phyloP scores from a whole-genome alignment of 73 alveolate species.

The Stentor coeruleus region DNA sequence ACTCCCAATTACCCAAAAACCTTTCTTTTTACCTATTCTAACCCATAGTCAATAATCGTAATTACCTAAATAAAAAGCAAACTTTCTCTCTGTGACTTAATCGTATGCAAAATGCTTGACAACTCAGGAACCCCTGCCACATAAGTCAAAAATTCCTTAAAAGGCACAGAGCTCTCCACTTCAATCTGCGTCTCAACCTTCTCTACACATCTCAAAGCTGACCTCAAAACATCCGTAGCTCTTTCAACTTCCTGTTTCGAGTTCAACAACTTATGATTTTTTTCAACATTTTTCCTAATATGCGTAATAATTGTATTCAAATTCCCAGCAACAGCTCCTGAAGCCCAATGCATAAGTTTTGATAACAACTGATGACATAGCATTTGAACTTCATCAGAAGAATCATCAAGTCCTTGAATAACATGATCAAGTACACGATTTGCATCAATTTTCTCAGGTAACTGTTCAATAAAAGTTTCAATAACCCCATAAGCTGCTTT shows the following conservation, averaged over 20 bases:
- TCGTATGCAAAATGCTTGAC: background rate
- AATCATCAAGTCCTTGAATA: slow-evolving; percentile 57
- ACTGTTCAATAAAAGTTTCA: slow-evolving; percentile 55
- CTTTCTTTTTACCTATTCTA: too few species aligned
- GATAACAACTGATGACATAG: slow-evolving; percentile 48
- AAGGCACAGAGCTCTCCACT: background rate
- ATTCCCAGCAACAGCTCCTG: slow-evolving; percentile 49
- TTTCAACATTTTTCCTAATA: slow-evolving; percentile 41
- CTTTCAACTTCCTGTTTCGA: slow-evolving; percentile 46
- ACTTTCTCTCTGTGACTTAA: slow-evolving; percentile 15
- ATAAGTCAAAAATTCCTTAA: slow-evolving; percentile 9
- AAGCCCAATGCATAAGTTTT: slow-evolving; percentile 58
- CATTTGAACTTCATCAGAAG: slow-evolving; percentile 61
- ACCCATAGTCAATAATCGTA: background rate
- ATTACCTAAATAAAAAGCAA: background rate
- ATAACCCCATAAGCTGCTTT: slow-evolving; percentile 60
- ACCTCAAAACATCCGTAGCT: slow-evolving; percentile 50
- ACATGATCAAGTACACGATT: slow-evolving; percentile 41
- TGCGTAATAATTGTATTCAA: slow-evolving; percentile 43
- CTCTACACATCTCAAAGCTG: slow-evolving; percentile 57
- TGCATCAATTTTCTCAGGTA: slow-evolving; percentile 56
- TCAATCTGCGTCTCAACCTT: slow-evolving; percentile 11
- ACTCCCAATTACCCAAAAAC: too few species aligned
- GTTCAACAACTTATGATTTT: slow-evolving; percentile 40
- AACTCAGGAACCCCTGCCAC: background rate